A percentile compares a stretch with the other conserved stretches of the same genome.
These are phyloP conservation scores for Ganoderma leucocontextum DNA, from an alignment of 1,284 basidiomycete species.

Conservation along the genomic window DNA sequence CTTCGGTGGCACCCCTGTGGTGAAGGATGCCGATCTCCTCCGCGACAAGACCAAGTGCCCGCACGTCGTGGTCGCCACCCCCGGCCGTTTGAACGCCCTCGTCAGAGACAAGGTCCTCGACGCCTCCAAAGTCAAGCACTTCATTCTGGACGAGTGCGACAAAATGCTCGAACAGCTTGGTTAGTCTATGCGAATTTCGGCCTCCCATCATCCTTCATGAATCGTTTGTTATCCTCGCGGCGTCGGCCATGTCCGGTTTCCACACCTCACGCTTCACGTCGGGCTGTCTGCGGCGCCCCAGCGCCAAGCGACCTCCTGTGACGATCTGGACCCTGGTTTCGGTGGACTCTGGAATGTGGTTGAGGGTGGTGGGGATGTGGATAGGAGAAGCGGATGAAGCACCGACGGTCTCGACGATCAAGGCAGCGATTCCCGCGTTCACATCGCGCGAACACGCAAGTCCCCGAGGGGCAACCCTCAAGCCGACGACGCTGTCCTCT, in stretches of 20 bases:
- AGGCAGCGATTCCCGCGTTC: conserved; percentile 26
- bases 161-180: conserved; percentile 99
- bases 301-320: conserved; percentile 50
- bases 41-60: conserved; percentile 98
- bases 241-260: conserved; percentile 43
- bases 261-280: conserved; percentile 55
- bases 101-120: conserved; percentile 93
- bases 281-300: conserved; percentile 54
- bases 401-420: conserved; percentile 27
- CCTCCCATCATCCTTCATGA: conserved; percentile 38
- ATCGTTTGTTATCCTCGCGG: conserved; percentile 44
- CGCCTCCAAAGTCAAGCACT: conserved; percentile 96
- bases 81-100: conserved; percentile 94
- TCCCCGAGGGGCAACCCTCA: conserved; percentile 20
- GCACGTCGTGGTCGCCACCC: conserved; percentile 98
- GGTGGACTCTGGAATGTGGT: conserved; percentile 30
- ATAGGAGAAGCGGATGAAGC: conserved; percentile 27
- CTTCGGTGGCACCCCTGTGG: conserved; percentile 96
- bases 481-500: conserved; percentile 12
- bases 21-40: conserved; percentile 93
- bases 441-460: conserved; percentile 30
- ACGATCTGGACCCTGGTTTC: conserved; percentile 40
- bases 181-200: conserved; percentile 83
- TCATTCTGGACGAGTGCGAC: conserved; percentile 99
- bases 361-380: conserved; percentile 7